A percentile compares a stretch with the other conserved stretches of the same genome.
Conservation (phyloP, 768 basidiomycete species). For the Lepiota venenata region DNA sequence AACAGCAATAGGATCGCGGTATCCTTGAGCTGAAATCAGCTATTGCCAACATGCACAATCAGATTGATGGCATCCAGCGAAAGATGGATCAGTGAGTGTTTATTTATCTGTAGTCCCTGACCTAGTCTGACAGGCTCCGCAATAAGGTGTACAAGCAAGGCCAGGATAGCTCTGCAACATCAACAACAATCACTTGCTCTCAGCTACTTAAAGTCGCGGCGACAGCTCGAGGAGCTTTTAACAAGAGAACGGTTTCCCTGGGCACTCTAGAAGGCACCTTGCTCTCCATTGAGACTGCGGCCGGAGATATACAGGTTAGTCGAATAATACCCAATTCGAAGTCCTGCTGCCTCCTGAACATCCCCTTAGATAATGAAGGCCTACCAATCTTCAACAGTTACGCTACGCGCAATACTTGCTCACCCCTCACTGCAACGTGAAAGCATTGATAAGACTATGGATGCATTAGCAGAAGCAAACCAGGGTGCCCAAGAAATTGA, state of each 20-base stretch:
- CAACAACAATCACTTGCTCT: slow-evolving; percentile 75
- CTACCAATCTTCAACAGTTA: slow-evolving; percentile 80
- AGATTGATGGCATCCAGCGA: slow-evolving; percentile 63
- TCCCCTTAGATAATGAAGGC: slow-evolving; percentile 71
- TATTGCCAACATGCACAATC: slow-evolving; percentile 59
- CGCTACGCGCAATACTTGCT: slow-evolving; percentile 70
- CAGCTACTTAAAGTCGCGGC: slow-evolving; percentile 75
- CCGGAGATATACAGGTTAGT: slow-evolving; percentile 80
- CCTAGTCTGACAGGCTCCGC: not conserved
- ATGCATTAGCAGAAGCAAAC: slow-evolving; percentile 80
- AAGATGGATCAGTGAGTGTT: slow-evolving; percentile 68
- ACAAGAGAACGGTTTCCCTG: slow-evolving; percentile 71
- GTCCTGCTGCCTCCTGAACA: not conserved
- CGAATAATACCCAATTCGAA: not conserved
- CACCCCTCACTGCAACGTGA: slow-evolving; percentile 80
- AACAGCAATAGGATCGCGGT: slow-evolving; percentile 76
- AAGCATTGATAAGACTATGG: slow-evolving; percentile 82
- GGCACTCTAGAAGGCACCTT: slow-evolving; percentile 75
- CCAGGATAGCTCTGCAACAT: slow-evolving; percentile 58
- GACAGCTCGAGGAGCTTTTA: slow-evolving; percentile 76
- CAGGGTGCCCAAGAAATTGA: slow-evolving; percentile 83
- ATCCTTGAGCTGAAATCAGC: slow-evolving; percentile 79
- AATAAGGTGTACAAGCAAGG: slow-evolving; percentile 63
- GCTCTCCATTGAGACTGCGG: slow-evolving; percentile 83
- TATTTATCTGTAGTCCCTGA: slow-evolving; percentile 7